phyloP scores from a whole-genome alignment of 2,329 filamentous ascomycete genomes.

The Paecilomyces fulvus region DNA sequence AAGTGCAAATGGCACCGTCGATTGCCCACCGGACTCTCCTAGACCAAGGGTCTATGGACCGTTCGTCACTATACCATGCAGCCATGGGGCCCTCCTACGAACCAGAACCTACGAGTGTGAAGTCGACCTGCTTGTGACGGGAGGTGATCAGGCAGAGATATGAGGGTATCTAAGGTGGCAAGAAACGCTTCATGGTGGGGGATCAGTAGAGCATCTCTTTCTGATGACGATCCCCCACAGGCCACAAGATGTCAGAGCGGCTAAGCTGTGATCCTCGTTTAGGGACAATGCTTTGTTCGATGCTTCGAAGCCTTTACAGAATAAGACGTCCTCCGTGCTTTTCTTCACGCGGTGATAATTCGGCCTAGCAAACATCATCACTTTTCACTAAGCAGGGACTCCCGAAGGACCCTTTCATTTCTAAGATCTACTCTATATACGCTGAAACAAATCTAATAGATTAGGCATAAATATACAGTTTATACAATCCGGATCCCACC shows the following conservation, averaged over 20 bases:
- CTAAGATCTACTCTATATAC: background rate
- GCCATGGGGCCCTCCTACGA: background rate
- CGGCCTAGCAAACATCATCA: background rate
- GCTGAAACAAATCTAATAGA: background rate
- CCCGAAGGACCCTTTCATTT: background rate
- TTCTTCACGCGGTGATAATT: background rate
- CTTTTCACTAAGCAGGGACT: background rate
- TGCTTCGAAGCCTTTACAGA: background rate
- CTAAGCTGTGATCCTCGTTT: constrained; percentile 10
- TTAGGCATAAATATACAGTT: background rate
- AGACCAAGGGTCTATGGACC: background rate
- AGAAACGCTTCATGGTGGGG: background rate
- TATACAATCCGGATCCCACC: background rate
- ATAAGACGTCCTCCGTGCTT: background rate
- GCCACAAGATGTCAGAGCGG: background rate
- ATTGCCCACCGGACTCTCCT: background rate
- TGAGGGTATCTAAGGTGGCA: background rate
- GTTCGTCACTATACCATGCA: background rate
- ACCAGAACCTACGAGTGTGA: background rate
- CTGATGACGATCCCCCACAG: background rate
- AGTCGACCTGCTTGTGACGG: background rate
- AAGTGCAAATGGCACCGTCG: background rate
- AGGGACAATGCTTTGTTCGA: background rate
- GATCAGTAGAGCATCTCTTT: background rate
- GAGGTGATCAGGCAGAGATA: background rate